Evolutionary conservation across 768 basidiomycete genomes (phyloP).

Genomic region (Termitomyces sp.): DNA sequence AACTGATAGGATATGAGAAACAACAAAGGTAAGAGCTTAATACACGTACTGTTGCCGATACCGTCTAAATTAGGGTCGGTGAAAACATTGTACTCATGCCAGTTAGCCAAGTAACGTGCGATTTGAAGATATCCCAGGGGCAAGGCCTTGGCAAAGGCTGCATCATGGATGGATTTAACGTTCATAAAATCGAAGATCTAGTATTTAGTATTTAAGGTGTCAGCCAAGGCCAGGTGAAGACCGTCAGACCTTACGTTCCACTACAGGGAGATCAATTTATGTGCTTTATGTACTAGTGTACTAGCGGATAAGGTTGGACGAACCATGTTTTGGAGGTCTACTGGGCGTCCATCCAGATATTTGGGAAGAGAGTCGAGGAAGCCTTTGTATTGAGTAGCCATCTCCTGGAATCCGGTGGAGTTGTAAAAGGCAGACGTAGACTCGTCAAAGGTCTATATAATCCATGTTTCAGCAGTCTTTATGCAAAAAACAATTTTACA

Average conservation of each 20-base stretch:
- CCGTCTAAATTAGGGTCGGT: constrained; percentile 41
- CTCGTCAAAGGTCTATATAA: constrained; percentile 37
- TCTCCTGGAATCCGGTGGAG: constrained; percentile 44
- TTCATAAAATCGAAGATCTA: constrained; percentile 74
- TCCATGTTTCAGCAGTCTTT: not conserved
- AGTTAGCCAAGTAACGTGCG: constrained; percentile 60
- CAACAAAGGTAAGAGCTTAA: not conserved
- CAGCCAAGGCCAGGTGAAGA: not conserved
- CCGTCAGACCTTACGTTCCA: constrained; percentile 26
- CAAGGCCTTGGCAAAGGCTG: constrained; percentile 39
- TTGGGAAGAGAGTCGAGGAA: constrained; percentile 46
- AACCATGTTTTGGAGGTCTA: constrained; percentile 56
- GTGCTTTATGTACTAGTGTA: not conserved
- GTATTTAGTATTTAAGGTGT: constrained; percentile 14
- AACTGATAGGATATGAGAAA: constrained; percentile 35
- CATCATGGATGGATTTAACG: constrained; percentile 64
- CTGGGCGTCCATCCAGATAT: constrained; percentile 49
- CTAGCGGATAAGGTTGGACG: constrained; percentile 8
- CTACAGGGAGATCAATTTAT: constrained; percentile 12
- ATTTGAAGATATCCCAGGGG: constrained; percentile 46
- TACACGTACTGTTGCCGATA: constrained; percentile 56
- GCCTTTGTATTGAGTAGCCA: constrained; percentile 32
- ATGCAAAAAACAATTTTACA: not conserved
- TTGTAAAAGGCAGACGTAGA: constrained; percentile 49
- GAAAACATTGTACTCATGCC: constrained; percentile 69